A percentile compares a stretch with the other conserved stretches of the same genome.
Conservation (phyloP, 148 eudicot species). For the Amaranthus cruentus region DNA sequence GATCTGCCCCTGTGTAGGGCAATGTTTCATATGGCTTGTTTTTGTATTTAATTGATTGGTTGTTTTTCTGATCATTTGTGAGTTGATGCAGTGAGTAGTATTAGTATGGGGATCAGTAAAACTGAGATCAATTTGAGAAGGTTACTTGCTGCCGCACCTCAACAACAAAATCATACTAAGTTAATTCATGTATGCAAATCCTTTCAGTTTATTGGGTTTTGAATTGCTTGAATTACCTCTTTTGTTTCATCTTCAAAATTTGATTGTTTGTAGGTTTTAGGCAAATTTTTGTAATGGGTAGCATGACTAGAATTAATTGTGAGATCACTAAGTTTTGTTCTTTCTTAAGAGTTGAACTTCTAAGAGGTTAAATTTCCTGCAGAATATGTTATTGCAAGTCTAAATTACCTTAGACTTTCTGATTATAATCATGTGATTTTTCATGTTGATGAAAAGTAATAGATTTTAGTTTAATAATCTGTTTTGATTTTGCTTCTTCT, state of each 20-base stretch:
- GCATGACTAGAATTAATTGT: no score
- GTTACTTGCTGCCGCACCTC: constrained; percentile 71
- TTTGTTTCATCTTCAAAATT: not conserved
- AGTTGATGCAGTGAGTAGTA: constrained; percentile 11
- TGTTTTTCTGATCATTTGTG: not conserved
- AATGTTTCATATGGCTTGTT: no score
- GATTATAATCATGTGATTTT: not conserved
- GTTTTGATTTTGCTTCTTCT: not conserved
- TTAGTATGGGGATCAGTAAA: constrained; percentile 61
- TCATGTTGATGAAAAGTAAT: not conserved
- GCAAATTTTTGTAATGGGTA: no score
- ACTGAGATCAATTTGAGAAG: constrained; percentile 79
- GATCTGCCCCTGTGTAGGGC: no score
- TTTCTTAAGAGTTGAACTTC: no score
- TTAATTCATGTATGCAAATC: constrained; percentile 53
- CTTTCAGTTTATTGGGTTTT: not conserved
- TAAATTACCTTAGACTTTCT: no score
- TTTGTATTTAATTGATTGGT: not conserved
- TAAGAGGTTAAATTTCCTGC: no score
- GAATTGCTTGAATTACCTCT: not conserved
- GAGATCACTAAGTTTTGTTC: no score
- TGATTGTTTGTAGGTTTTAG: no score
- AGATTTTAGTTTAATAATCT: not conserved
- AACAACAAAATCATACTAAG: constrained; percentile 74
- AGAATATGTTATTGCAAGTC: no score